Base-by-base conservation (phyloP, 2,329 filamentous ascomycete species). In the Fusarium sp. region DNA sequence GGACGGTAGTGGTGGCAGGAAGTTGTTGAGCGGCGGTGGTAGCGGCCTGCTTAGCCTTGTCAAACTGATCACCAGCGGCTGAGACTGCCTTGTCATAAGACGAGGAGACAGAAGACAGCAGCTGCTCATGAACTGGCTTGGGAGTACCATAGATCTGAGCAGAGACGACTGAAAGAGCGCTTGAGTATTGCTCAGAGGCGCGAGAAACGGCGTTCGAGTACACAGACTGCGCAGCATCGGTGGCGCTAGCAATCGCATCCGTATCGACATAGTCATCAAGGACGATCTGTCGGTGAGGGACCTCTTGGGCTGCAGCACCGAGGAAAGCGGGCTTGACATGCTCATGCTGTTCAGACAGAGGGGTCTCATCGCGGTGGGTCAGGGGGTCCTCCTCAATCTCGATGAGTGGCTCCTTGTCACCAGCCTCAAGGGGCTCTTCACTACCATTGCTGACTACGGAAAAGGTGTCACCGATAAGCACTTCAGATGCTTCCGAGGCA, bases 121-220 rank as follows among this genome's bases (percentile, higher is more conserved):
- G 88, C 70, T 93, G 86, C 75, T 93, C 86, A 70, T 94, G 91
- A 8, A 89, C 87, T 13, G 93, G 92, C 77, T 92, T 89, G 3
- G 92, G 89, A 3, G 90, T 90, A 38, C 92, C 92, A 35, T 89
- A 90, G 44, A 94, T 87, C 76, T 93, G 89, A 8, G 86, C 88
- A 3, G 92, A 94, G 5, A 93, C 85, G 33, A 90, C 86, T 3
- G 92, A 92, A 76, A 91, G 89, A 15, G 92, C 93, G 28, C 90
- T 89, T 1, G 88, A 87, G 75, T 93, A 94, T 61, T 92, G 90
- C 45, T 90, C 86, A n/a, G 90, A 89, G 8, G 93, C 93, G 45
- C 87, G 85, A 48, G 88, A 89, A 15, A 93, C 82, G 26, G 93
- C 93, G 31, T 88, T 87, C 14, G 87, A 88, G 80, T 94, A 95